These are phyloP conservation scores for Claviceps purpurea DNA, from an alignment of 2,329 filamentous ascomycete genomes.

Conservation along the genomic window DNA sequence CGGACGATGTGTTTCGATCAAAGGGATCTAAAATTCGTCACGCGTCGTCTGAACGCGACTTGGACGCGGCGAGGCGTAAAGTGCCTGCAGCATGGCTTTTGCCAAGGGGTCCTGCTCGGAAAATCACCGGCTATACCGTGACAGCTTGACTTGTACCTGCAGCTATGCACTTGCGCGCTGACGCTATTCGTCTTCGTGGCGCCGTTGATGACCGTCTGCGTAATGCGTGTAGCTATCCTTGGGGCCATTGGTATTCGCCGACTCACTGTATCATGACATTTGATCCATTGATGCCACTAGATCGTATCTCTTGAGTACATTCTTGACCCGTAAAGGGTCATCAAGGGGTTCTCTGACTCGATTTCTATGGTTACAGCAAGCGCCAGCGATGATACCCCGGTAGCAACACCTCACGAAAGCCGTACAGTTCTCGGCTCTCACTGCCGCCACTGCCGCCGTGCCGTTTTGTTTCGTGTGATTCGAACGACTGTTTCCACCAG, in stretches of 20 bases:
- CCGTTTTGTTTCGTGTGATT: neutral
- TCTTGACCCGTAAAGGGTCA: neutral
- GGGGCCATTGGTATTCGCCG: neutral
- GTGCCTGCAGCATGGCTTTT: slow-evolving; percentile 12
- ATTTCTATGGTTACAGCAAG: neutral
- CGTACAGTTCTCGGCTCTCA: slow-evolving; percentile 20
- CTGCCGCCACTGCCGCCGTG: slow-evolving; percentile 1
- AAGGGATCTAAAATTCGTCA: too few species aligned
- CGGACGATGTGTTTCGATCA: too few species aligned
- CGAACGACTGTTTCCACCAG: neutral
- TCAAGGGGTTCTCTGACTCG: neutral
- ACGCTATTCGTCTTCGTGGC: slow-evolving; percentile 6
- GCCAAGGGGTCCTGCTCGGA: neutral
- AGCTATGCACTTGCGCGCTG: neutral
- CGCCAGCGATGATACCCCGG: slow-evolving; percentile 35
- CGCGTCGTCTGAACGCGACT: neutral
- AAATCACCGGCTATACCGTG: neutral
- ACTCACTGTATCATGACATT: slow-evolving; percentile 1
- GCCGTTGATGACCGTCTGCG: neutral
- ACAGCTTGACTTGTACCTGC: neutral
- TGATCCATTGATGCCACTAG: neutral
- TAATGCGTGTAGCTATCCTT: neutral
- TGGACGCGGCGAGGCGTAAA: neutral
- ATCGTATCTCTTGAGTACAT: neutral
- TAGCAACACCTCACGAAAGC: slow-evolving; percentile 21